These are phyloP conservation scores for Dryadomyces quercus-mongolicae DNA, from an alignment of 2,329 filamentous ascomycete species.

Conservation along the genomic window DNA sequence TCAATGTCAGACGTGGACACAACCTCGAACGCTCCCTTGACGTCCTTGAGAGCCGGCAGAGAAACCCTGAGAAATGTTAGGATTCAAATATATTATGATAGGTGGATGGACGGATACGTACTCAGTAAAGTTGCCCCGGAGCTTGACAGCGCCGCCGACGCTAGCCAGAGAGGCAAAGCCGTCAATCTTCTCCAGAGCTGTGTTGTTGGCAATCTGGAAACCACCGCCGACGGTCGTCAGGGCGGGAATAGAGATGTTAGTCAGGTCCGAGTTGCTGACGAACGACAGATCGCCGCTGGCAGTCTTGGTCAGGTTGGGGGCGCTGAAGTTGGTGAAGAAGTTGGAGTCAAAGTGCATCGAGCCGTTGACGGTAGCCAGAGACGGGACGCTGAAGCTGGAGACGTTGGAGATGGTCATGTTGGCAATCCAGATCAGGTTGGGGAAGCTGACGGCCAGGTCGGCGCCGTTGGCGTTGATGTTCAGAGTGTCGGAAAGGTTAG, in stretches of 20 bases:
- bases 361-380: slow-evolving; percentile 59
- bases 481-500: slow-evolving; percentile 59
- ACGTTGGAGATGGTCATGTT: slow-evolving; percentile 78
- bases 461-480: slow-evolving; percentile 72
- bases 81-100: no score
- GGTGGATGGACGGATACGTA: slow-evolving; percentile 35
- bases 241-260: slow-evolving; percentile 64
- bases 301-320: slow-evolving; percentile 60
- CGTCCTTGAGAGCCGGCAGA: slow-evolving; percentile 54
- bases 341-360: slow-evolving; percentile 79
- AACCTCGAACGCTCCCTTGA: slow-evolving; percentile 61
- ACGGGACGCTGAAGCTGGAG: slow-evolving; percentile 59
- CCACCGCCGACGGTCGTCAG: slow-evolving; percentile 64
- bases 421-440: slow-evolving; percentile 64
- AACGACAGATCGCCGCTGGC: slow-evolving; percentile 48
- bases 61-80: slow-evolving; percentile 43
- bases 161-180: slow-evolving; percentile 56
- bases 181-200: slow-evolving; percentile 50
- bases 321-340: slow-evolving; percentile 48
- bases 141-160: slow-evolving; percentile 70
- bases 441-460: slow-evolving; percentile 58
- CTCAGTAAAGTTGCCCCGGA: slow-evolving; percentile 74
- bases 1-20: slow-evolving; percentile 51
- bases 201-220: slow-evolving; percentile 86
- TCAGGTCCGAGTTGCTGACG: slow-evolving; percentile 47